A percentile compares a stretch with the other conserved stretches of the same genome.
These are phyloP conservation scores for Neurospora tetraspora DNA, from an alignment of 495 filamentous ascomycete species.

Conservation along the genomic window DNA sequence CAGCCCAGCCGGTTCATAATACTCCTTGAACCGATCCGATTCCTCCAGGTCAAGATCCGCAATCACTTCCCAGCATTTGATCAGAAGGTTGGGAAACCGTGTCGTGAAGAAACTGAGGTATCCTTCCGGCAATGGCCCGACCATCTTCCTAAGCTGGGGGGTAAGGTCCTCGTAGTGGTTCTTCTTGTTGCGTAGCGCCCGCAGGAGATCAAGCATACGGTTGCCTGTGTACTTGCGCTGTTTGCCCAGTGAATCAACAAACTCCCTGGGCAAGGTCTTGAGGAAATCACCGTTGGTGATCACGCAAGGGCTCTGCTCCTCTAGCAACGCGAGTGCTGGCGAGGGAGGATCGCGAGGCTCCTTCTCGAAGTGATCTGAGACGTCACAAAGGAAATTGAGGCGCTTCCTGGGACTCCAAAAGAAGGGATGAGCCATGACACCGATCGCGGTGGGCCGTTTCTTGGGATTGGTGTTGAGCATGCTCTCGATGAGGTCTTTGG, in stretches of 20 bases:
- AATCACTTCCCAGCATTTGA: slow-evolving; percentile 68
- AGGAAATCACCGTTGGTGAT: slow-evolving; percentile 58
- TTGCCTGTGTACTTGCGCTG: slow-evolving; percentile 89
- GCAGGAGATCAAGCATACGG: slow-evolving; percentile 73
- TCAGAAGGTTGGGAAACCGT: slow-evolving; percentile 72
- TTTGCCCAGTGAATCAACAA: slow-evolving; percentile 80
- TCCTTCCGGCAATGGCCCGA: slow-evolving; percentile 72
- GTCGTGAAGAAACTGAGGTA: slow-evolving; percentile 81
- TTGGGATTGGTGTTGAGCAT: slow-evolving; percentile 75
- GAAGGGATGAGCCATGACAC: slow-evolving; percentile 87
- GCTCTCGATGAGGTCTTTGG: slow-evolving; percentile 68
- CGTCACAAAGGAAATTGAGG: slow-evolving; percentile 82
- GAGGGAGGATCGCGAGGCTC: slow-evolving; percentile 76
- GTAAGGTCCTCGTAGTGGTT: slow-evolving; percentile 91
- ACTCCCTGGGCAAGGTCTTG: slow-evolving; percentile 60
- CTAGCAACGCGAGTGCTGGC: slow-evolving; percentile 50
- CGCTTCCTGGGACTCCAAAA: slow-evolving; percentile 88
- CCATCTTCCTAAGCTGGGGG: slow-evolving; percentile 63
- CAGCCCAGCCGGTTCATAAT: slow-evolving; percentile 39
- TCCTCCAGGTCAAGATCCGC: slow-evolving; percentile 52
- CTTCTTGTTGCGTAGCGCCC: slow-evolving; percentile 89
- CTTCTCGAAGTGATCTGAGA: slow-evolving; percentile 90
- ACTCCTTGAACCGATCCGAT: slow-evolving; percentile 66
- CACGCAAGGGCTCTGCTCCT: slow-evolving; percentile 25
- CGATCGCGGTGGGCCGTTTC: slow-evolving; percentile 55